Conservation (phyloP, 106 monocot species). For the Allium fistulosum region DNA sequence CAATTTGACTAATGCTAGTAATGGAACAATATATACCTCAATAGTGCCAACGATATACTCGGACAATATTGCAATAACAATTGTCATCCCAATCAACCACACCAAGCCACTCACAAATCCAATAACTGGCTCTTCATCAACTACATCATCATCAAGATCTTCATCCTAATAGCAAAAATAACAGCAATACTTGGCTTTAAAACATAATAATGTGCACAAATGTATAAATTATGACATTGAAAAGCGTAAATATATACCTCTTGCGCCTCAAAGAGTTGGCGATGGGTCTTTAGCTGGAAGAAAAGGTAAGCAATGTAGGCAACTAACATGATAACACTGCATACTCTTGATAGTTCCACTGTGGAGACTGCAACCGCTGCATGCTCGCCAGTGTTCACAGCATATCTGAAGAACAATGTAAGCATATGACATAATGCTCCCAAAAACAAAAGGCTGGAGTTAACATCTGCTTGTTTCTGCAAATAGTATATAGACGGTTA, state of each 20-base stretch:
- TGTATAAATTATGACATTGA: neutral
- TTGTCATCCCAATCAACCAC: conserved; percentile 59
- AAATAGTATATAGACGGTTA: neutral
- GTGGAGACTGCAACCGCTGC: neutral
- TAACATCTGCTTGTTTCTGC: conserved; percentile 81
- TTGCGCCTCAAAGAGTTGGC: conserved; percentile 50
- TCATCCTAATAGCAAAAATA: conserved; percentile 12
- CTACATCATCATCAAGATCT: conserved; percentile 17
- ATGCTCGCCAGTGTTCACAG: conserved; percentile 6
- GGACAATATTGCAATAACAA: conserved; percentile 44
- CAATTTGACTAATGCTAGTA: too few species aligned
- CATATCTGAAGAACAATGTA: conserved; percentile 41
- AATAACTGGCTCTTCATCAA: conserved; percentile 42
- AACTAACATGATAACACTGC: conserved; percentile 72
- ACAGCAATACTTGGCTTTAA: neutral
- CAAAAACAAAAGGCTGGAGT: conserved; percentile 46
- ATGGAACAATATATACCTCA: conserved; percentile 22
- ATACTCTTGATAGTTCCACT: conserved; percentile 49
- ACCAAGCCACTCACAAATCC: conserved; percentile 37
- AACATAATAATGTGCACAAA: neutral
- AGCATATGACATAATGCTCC: conserved; percentile 56
- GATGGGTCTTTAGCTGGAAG: conserved; percentile 91
- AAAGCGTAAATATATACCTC: conserved; percentile 14
- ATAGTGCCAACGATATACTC: conserved; percentile 67
- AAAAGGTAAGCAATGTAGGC: conserved; percentile 70